Conservation (phyloP, 495 filamentous ascomycete species). For the Umbilicaria muhlenbergii region DNA sequence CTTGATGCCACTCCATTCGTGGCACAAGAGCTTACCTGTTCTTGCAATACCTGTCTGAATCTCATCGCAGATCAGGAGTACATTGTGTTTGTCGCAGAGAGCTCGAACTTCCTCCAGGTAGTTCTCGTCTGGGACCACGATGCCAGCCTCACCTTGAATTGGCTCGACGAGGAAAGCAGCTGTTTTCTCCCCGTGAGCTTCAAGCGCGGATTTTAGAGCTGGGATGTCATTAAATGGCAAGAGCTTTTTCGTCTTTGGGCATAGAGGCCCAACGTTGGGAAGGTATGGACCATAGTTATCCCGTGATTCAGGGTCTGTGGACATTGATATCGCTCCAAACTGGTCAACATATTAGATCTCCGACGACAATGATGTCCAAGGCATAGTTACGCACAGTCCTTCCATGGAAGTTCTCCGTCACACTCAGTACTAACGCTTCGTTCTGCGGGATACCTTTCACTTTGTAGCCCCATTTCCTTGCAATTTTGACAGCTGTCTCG, state of each 20-base stretch:
- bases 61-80: conserved; percentile 92
- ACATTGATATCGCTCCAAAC: conserved; percentile 92
- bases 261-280: conserved; percentile 65
- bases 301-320: conserved; percentile 83
- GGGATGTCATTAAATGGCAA: conserved; percentile 78
- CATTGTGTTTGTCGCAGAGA: conserved; percentile 87
- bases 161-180: conserved; percentile 94
- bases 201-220: conserved; percentile 64
- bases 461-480: conserved; percentile 98
- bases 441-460: conserved; percentile 78
- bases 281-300: conserved; percentile 96
- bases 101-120: conserved; percentile 71
- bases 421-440: conserved; percentile 73
- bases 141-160: conserved; percentile 95
- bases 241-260: conserved; percentile 58
- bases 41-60: conserved; percentile 96
- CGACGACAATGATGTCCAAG: conserved; percentile 10
- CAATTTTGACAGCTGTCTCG: conserved; percentile 94
- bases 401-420: conserved; percentile 89
- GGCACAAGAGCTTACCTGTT: conserved; percentile 84
- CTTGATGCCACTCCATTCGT: conserved; percentile 87
- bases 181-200: conserved; percentile 65
- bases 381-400: conserved; percentile 51
- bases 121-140: conserved; percentile 83
- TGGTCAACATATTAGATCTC: conserved; percentile 22